These are phyloP conservation scores for Yamadazyma diddensiae DNA, from an alignment of 1,139 yeast species.

Conservation along the genomic window DNA sequence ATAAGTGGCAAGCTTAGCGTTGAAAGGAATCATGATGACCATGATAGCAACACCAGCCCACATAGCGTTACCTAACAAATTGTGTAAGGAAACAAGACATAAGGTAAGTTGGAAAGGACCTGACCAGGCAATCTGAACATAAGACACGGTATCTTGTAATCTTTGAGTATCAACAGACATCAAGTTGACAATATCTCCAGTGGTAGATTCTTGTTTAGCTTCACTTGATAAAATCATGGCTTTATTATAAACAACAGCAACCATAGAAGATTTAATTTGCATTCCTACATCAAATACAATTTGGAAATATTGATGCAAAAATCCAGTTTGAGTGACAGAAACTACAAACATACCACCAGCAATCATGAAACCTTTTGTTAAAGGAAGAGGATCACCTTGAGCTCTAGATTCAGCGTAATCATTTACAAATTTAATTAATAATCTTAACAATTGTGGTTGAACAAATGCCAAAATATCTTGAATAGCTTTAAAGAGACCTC, in stretches of 20 bases:
- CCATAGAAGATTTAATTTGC: constrained; percentile 79
- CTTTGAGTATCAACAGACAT: constrained; percentile 98
- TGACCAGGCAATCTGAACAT: constrained; percentile 88
- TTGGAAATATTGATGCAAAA: constrained; percentile 90
- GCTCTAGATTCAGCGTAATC: constrained; percentile 54
- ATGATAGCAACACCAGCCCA: constrained; percentile 94
- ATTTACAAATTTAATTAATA: constrained; percentile 77
- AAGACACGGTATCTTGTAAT: constrained; percentile 84
- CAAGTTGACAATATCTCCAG: constrained; percentile 96
- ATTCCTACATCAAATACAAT: constrained; percentile 87
- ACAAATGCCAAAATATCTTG: constrained; percentile 83
- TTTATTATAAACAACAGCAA: constrained; percentile 76
- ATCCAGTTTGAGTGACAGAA: constrained; percentile 78
- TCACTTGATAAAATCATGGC: constrained; percentile 80
- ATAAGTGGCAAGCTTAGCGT: constrained; percentile 66
- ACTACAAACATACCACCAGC: constrained; percentile 81
- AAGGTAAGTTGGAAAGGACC: constrained; percentile 91
- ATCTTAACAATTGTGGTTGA: constrained; percentile 83
- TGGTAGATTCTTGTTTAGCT: constrained; percentile 71
- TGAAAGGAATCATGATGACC: constrained; percentile 81
- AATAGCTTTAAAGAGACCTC: constrained; percentile 71
- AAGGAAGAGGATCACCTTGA: constrained; percentile 47
- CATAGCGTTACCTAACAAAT: constrained; percentile 84
- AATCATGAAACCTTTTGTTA: constrained; percentile 79
- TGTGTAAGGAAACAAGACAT: constrained; percentile 74